These are phyloP conservation scores for Maudiozyma pseudohumilis DNA, from an alignment of 805 yeast species.

Conservation along the genomic window DNA sequence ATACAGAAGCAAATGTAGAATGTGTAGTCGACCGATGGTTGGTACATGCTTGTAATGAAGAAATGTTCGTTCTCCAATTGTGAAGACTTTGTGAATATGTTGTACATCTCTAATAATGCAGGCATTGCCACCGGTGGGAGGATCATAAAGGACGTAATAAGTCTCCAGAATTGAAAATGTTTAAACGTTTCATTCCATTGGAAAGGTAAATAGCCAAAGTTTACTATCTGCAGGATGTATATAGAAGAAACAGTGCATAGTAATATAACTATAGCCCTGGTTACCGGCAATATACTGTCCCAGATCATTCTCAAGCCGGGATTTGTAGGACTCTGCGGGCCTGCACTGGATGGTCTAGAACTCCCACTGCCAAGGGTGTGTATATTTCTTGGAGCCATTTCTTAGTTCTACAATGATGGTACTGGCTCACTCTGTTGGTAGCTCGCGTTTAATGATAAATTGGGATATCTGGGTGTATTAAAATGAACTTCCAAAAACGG, in stretches of 20 bases:
- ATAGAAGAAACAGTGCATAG: conserved; percentile 38
- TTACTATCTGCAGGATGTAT: conserved; percentile 27
- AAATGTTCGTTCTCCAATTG: conserved; percentile 19
- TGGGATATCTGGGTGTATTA: too few relatives aligned
- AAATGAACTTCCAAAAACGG: too few relatives aligned
- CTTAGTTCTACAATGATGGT: too few relatives aligned
- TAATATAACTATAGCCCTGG: conserved; percentile 43
- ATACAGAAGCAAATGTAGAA: conserved; percentile 21
- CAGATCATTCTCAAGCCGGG: conserved; percentile 8
- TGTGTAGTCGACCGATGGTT: conserved; percentile 16
- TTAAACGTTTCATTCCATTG: conserved; percentile 12
- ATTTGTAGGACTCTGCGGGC: background rate
- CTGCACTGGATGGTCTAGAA: background rate
- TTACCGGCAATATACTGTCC: conserved; percentile 46
- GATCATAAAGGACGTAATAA: conserved; percentile 21
- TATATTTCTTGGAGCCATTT: conserved; percentile 8
- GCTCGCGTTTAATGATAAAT: too few relatives aligned
- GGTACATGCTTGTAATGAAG: conserved; percentile 9
- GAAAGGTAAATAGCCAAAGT: conserved; percentile 15
- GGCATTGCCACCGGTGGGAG: conserved; percentile 18
- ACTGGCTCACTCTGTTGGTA: too few relatives aligned
- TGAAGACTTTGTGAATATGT: conserved; percentile 20
- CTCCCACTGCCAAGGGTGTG: conserved; percentile 7
- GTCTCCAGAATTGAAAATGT: conserved; percentile 24
- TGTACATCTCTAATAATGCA: conserved; percentile 20